Conservation (phyloP, 768 basidiomycete species). For the Tulasnella sp. region DNA sequence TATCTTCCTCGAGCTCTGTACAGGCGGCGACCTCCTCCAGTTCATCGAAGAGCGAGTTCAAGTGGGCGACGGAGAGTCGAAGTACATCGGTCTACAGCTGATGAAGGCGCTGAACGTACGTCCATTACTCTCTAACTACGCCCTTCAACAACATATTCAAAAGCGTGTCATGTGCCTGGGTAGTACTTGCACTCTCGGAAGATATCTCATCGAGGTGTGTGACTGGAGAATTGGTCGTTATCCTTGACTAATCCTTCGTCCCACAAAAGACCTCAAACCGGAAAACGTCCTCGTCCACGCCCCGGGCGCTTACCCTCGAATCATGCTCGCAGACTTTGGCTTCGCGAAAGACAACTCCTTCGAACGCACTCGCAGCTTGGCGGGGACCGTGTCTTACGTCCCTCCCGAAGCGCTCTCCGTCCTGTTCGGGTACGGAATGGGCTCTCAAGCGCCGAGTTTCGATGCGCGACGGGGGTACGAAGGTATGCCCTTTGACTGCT, state of each 20-base stretch:
- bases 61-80: conserved; percentile 30
- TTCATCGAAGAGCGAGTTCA: conserved; percentile 26
- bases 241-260: background rate
- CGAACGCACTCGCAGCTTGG: conserved; percentile 66
- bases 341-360: conserved; percentile 77
- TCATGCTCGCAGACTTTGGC: conserved; percentile 86
- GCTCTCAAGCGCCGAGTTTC: background rate
- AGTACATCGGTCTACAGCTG: conserved; percentile 35
- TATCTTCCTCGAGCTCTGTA: conserved; percentile 36
- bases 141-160: background rate
- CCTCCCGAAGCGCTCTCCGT: conserved; percentile 85
- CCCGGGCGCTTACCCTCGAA: conserved; percentile 83
- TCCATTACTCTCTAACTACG: background rate
- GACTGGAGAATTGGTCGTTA: background rate
- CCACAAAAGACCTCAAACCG: conserved; percentile 50
- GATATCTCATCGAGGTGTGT: conserved; percentile 34
- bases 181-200: conserved; percentile 34
- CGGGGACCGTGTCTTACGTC: conserved; percentile 81
- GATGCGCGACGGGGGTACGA: conserved; percentile 15
- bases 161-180: background rate
- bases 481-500: conserved; percentile 60
- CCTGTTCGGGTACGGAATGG: conserved; percentile 42
- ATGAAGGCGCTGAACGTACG: conserved; percentile 34
- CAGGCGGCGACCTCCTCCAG: conserved; percentile 34
- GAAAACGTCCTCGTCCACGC: conserved; percentile 80